phyloP scores from a whole-genome alignment of 768 basidiomycete species.

The Pleurotus tuoliensis region DNA sequence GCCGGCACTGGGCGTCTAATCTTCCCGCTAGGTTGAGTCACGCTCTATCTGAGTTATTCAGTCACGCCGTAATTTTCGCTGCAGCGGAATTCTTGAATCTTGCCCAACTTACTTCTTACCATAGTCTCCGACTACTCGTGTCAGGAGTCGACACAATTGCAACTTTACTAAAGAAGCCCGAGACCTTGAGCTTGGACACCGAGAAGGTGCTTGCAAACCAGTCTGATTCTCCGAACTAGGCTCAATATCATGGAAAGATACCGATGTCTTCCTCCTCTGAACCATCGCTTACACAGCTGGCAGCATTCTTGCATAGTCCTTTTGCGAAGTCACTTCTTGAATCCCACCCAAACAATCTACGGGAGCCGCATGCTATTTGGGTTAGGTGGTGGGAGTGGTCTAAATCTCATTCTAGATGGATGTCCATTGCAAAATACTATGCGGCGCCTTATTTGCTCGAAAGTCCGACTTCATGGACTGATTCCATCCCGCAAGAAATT shows the following conservation, averaged over 20 bases:
- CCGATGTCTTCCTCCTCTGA: background rate
- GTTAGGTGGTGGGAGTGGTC: slow-evolving; percentile 2
- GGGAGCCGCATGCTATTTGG: background rate
- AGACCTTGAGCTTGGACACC: no score
- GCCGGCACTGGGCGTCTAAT: no score
- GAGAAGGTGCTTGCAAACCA: no score
- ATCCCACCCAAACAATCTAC: slow-evolving; percentile 45
- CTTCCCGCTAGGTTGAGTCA: no score
- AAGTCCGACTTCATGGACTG: background rate
- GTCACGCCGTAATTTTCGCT: no score
- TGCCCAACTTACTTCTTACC: no score
- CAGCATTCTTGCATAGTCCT: slow-evolving; percentile 7
- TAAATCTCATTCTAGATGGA: slow-evolving; percentile 1
- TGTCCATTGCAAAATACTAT: background rate
- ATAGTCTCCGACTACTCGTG: no score
- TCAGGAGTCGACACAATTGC: no score
- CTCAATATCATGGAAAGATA: background rate
- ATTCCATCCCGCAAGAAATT: slow-evolving; percentile 11
- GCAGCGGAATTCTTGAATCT: no score
- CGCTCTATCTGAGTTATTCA: no score
- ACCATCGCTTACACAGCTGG: background rate
- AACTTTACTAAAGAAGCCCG: no score
- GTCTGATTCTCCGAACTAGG: background rate
- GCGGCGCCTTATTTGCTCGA: background rate
- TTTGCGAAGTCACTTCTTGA: slow-evolving; percentile 30